Conservation (phyloP, 768 basidiomycete species). For the Agaricus subrufescens region DNA sequence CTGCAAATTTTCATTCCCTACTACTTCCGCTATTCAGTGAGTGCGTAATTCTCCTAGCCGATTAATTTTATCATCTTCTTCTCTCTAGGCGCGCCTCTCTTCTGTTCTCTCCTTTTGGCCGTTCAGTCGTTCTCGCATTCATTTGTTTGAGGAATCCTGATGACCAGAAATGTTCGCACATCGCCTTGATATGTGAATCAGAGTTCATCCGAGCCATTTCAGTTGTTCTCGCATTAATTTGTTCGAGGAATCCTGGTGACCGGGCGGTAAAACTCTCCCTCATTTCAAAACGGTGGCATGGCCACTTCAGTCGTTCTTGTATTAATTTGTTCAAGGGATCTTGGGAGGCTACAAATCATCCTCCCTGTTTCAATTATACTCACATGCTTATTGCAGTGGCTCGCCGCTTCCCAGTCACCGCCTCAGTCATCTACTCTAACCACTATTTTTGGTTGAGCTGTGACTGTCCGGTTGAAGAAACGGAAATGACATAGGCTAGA, state of each 20-base stretch:
- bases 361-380: background rate
- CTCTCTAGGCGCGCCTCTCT: no score
- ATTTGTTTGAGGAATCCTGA: constrained; percentile 1
- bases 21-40: no score
- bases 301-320: no score
- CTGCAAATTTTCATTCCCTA: no score
- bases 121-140: background rate
- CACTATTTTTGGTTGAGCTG: background rate
- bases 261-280: no score
- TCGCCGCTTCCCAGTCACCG: background rate
- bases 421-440: background rate
- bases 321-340: no score
- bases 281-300: no score
- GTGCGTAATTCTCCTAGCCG: no score
- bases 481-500: background rate
- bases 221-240: constrained; percentile 3
- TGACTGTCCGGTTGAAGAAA: background rate
- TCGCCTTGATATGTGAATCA: background rate
- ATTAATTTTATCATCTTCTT: no score
- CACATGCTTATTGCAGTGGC: background rate
- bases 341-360: no score
- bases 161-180: background rate
- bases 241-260: background rate
- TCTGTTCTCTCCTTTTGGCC: background rate
- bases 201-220: background rate